A percentile compares a stretch with the other conserved stretches of the same genome.
phyloP scores from a whole-genome alignment of 305 asterid genomes.

The Euphrasia arctica region DNA sequence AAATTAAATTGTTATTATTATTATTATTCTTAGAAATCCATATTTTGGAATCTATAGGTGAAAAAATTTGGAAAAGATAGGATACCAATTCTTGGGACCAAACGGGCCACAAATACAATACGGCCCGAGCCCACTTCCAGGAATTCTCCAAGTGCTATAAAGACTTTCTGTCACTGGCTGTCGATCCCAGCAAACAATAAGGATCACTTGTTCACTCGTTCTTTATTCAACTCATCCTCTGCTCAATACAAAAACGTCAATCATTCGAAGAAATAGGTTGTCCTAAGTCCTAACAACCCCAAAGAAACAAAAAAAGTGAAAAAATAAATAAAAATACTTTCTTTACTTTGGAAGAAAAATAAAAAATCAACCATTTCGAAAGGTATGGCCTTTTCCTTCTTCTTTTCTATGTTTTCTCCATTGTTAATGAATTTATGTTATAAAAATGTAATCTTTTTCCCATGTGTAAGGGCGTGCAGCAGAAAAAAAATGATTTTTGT shows the following conservation, averaged over 20 bases:
- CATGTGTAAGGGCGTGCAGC: conserved; percentile 35
- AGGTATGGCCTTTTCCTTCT: conserved; percentile 24
- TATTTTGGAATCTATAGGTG: too few species aligned
- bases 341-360: not conserved
- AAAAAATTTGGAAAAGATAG: too few species aligned
- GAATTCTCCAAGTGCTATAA: not conserved
- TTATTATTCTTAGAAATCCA: too few species aligned
- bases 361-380: not conserved
- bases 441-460: conserved; percentile 29
- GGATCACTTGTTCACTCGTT: conserved; percentile 39
- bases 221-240: conserved; percentile 6
- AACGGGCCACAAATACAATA: too few species aligned
- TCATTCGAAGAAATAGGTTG: conserved; percentile 1
- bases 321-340: not conserved
- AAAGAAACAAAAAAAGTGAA: not conserved
- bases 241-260: conserved; percentile 26
- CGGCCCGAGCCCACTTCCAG: not conserved
- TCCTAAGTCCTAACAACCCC: not conserved
- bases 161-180: conserved; percentile 6
- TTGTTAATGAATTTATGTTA: not conserved
- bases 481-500: conserved; percentile 23
- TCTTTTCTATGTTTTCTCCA: conserved; percentile 9
- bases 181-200: conserved; percentile 21
- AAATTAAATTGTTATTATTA: too few species aligned
- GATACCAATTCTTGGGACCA: too few species aligned